Conservation (phyloP, 2,329 filamentous ascomycete genomes). For the Sclerotinia borealis region DNA sequence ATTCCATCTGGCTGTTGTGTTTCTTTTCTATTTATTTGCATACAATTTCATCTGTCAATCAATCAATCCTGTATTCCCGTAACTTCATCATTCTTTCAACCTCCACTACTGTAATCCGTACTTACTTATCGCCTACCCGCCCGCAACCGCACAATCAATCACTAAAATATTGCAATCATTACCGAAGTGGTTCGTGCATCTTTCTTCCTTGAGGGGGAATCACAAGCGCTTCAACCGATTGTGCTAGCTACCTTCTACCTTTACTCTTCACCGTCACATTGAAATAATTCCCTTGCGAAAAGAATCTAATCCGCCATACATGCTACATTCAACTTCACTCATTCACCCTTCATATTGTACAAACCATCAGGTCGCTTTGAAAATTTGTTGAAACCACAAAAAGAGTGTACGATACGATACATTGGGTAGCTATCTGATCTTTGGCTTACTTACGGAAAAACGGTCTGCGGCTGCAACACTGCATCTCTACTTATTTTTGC, state of each 20-base stretch:
- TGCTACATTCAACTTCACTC: constrained; percentile 25
- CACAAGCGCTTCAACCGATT: constrained; percentile 23
- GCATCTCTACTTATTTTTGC: constrained; percentile 2
- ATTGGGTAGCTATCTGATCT: neutral
- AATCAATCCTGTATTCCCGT: neutral
- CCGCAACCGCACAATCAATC: neutral
- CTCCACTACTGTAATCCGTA: neutral
- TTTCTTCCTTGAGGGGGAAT: neutral
- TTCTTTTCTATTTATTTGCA: neutral
- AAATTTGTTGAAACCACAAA: neutral
- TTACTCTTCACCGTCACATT: constrained; percentile 14
- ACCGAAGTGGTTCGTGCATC: constrained; percentile 2
- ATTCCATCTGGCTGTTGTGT: neutral
- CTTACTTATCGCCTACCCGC: constrained; percentile 1
- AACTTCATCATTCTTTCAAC: neutral
- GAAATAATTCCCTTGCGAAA: constrained; percentile 10
- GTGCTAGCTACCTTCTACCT: constrained; percentile 12
- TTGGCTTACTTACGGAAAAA: constrained; percentile 5
- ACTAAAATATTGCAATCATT: neutral
- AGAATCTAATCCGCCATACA: constrained; percentile 12
- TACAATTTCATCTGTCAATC: neutral
- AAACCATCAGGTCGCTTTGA: neutral
- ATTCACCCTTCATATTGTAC: constrained; percentile 9
- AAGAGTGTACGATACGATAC: neutral
- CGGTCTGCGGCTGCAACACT: constrained; percentile 7